Evolutionary conservation across 306 rosid species (phyloP), one percentile per base, ranked within the genome.

Genomic region (Ormosia semicastrata): DNA sequence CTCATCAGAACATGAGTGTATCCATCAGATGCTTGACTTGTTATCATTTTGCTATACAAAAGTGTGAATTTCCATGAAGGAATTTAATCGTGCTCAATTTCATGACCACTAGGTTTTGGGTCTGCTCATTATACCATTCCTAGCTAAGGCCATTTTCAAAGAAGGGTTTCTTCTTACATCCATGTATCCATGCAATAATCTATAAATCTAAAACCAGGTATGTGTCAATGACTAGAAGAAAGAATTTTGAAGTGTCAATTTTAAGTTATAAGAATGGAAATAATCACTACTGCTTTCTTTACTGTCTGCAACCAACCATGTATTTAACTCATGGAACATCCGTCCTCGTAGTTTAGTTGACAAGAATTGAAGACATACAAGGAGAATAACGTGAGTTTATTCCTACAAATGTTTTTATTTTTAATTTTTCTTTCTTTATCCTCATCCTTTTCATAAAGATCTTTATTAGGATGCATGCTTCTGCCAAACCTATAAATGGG

Each of bases 61-160:
- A 9, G 0, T 79, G 32, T 69, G 62, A 62, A 34, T 79, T 68
- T 57, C 71, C 71, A 24, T 7, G 24, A 57, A 52, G 56, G 49
- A 73, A 53, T 53, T 57, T 29, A 11, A 12, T 32, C 10, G 9
- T 54, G 81, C 34, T 73, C 68, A 66, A 34, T 66, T 80, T 64
- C 75, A 41, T 41, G 13, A 53, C 24, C 74, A 30, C 53, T 81
- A 80, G 76, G 47, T 54, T 82, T 82, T 66, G 17, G 0, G 18
- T 33, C 6, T 65, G 67, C 36, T 52, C 64, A 53, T 36, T 15
- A 33, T 47, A 15, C 47, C 41, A 54, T 7, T 2, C 33, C 15
- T 71, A 53, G 17, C 14, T 6, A 24, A 52, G 8, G 3, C 59
- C 49, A 39, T 15, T 66, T 4, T 9, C 36, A 46, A 18, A 24